phyloP scores from a whole-genome alignment of 176 grass and related monocot genomes.

The Poa pratensis region DNA sequence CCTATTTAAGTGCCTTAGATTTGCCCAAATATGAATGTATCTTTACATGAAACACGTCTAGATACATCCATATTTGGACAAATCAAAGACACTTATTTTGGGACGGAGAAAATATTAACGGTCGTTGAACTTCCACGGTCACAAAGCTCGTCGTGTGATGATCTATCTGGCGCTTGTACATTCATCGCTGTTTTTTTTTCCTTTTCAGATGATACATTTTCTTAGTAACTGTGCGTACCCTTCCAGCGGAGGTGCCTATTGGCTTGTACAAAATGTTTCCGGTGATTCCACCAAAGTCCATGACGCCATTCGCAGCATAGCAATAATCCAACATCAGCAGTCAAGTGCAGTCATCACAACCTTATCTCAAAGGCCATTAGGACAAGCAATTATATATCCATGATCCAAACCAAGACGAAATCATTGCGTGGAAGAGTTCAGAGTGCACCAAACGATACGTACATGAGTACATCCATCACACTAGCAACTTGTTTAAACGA shows the following conservation, averaged over 20 bases:
- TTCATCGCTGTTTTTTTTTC: background rate
- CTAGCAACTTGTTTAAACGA: background rate
- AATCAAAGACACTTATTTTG: too few relatives aligned
- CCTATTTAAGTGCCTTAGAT: background rate
- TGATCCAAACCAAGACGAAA: background rate
- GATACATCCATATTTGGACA: too few relatives aligned
- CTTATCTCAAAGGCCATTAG: background rate
- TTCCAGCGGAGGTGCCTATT: background rate
- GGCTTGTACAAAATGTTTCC: background rate
- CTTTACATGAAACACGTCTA: too few relatives aligned
- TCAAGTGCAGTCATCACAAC: background rate
- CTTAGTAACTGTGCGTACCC: background rate
- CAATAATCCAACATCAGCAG: background rate
- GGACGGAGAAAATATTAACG: too few relatives aligned
- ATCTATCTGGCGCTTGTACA: background rate
- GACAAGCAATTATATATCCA: background rate
- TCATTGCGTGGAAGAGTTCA: background rate
- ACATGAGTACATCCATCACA: background rate
- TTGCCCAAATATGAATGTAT: too few relatives aligned
- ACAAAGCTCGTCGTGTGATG: background rate
- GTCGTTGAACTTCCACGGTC: background rate
- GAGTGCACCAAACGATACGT: background rate
- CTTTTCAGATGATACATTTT: background rate
- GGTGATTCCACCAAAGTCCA: background rate
- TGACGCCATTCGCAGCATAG: background rate